Percentiles rank a stretch among this genome's conserved stretches.
Evolutionary conservation across 2,329 filamentous ascomycete genomes (phyloP).

Genomic region (Phaeosphaeria sp.): DNA sequence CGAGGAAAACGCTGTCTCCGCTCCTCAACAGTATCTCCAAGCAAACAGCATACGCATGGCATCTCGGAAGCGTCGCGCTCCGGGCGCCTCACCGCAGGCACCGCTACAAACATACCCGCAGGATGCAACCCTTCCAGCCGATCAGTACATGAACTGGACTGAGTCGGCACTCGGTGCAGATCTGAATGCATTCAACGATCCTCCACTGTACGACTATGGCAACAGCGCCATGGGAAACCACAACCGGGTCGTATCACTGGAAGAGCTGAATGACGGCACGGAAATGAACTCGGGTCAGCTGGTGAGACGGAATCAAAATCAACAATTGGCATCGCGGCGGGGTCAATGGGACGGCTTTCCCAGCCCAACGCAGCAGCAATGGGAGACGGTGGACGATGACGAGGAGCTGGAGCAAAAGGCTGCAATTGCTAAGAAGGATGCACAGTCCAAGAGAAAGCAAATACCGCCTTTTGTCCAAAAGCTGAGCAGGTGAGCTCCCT

Average conservation of each 20-base stretch:
- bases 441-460: slow-evolving; percentile 88
- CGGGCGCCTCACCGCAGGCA: slow-evolving; percentile 70
- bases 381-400: slow-evolving; percentile 68
- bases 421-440: slow-evolving; percentile 81
- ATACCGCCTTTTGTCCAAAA: slow-evolving; percentile 99
- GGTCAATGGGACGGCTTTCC: slow-evolving; percentile 50
- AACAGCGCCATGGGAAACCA: slow-evolving; percentile 24
- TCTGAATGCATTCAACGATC: slow-evolving; percentile 44
- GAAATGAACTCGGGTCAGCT: slow-evolving; percentile 50
- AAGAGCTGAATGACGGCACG: slow-evolving; percentile 32
- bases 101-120: slow-evolving; percentile 60
- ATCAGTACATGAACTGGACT: slow-evolving; percentile 47
- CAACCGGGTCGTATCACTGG: slow-evolving; percentile 42
- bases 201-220: slow-evolving; percentile 44
- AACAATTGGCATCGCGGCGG: slow-evolving; percentile 50
- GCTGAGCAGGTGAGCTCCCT: slow-evolving; percentile 78
- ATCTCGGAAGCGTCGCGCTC: slow-evolving; percentile 74
- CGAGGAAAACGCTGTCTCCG: background rate
- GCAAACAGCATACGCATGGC: slow-evolving; percentile 29
- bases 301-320: slow-evolving; percentile 54
- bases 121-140: slow-evolving; percentile 47
- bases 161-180: slow-evolving; percentile 31
- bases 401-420: slow-evolving; percentile 82
- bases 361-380: slow-evolving; percentile 52
- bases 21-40: background rate